Evolutionary conservation across 371 early-diverging fungal species (phyloP).

Genomic region (Saksenaea vasiformis): DNA sequence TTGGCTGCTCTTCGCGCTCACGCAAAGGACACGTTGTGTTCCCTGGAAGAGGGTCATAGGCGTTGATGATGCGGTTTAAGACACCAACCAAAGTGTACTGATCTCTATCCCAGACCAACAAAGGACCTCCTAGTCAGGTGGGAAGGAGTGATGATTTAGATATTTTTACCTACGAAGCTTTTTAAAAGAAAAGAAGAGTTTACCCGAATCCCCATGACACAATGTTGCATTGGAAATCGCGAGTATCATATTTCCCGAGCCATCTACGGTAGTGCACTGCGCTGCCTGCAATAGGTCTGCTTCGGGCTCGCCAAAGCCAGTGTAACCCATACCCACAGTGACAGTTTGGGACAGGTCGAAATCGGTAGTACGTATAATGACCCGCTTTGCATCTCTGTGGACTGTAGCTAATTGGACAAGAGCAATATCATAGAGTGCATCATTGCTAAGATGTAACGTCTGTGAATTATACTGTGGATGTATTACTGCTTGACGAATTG

Average conservation of each 20-base stretch:
- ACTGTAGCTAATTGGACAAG: slow-evolving; percentile 10
- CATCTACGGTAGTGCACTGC: not conserved
- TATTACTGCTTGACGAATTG: slow-evolving; percentile 6
- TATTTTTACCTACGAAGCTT: not conserved
- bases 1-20: slow-evolving; percentile 8
- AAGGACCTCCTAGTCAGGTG: slow-evolving; percentile 24
- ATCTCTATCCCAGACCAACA: slow-evolving; percentile 9
- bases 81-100: slow-evolving; percentile 20
- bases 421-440: slow-evolving; percentile 23
- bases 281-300: slow-evolving; percentile 18
- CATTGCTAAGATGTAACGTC: not conserved
- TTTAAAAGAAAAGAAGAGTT: not conserved
- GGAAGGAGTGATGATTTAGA: not conserved
- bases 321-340: slow-evolving; percentile 32
- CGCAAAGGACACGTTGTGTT: slow-evolving; percentile 32
- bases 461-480: not conserved
- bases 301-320: slow-evolving; percentile 10
- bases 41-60: slow-evolving; percentile 34
- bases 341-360: not conserved
- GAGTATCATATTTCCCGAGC: slow-evolving; percentile 9
- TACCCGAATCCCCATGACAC: slow-evolving; percentile 47
- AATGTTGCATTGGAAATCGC: slow-evolving; percentile 20
- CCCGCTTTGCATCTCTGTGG: not conserved
- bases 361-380: slow-evolving; percentile 3
- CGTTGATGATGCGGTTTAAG: slow-evolving; percentile 33